These are phyloP conservation scores for Cruciata laevipes DNA, from an alignment of 257 asterid genomes.

Conservation along the genomic window DNA sequence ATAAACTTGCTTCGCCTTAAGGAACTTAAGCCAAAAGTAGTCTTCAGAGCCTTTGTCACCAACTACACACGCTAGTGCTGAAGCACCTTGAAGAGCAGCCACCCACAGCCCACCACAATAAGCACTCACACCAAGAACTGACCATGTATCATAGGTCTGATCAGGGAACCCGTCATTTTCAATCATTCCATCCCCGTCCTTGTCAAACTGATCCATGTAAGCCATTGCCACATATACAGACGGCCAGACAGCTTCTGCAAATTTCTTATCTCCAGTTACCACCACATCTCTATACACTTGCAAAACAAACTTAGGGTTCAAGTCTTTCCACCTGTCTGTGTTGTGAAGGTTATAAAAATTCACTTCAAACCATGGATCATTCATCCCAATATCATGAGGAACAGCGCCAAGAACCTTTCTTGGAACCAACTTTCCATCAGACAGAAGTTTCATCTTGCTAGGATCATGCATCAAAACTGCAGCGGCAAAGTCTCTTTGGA, in stretches of 20 bases:
- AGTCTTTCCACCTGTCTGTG: conserved; percentile 95
- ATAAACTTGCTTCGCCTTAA: conserved; percentile 74
- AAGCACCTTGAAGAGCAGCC: conserved; percentile 95
- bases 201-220: conserved; percentile 94
- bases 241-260: conserved; percentile 90
- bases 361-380: conserved; percentile 94
- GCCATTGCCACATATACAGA: conserved; percentile 91
- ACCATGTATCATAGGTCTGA: conserved; percentile 96
- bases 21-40: conserved; percentile 71
- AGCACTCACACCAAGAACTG: conserved; percentile 89
- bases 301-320: conserved; percentile 90
- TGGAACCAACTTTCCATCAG: conserved; percentile 56
- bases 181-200: conserved; percentile 97
- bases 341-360: conserved; percentile 71
- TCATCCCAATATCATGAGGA: conserved; percentile 96
- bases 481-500: conserved; percentile 90
- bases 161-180: conserved; percentile 94
- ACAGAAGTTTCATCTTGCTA: conserved; percentile 43
- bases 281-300: conserved; percentile 87
- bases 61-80: conserved; percentile 73
- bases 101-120: conserved; percentile 99
- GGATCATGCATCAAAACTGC: conserved; percentile 99
- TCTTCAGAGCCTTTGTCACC: conserved; percentile 79
- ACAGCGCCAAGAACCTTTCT: conserved; percentile 91
- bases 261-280: conserved; percentile 61